Base-by-base conservation (phyloP, 2,329 filamentous ascomycete genomes). In the Neophaeococcomyces mojaviensis region DNA sequence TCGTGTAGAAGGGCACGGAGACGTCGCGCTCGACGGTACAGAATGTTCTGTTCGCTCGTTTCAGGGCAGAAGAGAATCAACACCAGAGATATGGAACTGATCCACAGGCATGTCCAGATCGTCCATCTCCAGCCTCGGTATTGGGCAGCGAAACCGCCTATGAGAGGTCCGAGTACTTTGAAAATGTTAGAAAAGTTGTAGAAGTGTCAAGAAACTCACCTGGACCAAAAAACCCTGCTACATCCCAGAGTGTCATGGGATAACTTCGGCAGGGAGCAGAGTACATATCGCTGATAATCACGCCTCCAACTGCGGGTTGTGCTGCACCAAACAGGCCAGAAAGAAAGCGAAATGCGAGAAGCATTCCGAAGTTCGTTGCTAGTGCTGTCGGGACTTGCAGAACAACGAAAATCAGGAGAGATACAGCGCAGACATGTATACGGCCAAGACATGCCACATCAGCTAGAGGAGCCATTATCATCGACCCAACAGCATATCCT, bases 331-430 rank as follows among this genome's bases (percentile, higher is more conserved):
- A 66, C 53, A 77, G 73, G 0, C 73, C 74, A 0, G 69, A 70
- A 0, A 78, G 49, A 54, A 76, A 77, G 5, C 74, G 68, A 33
- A 78, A 69, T 2, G 66, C 70, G 0, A 79, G 59, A 0, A 79
- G 60, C 61, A 74, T 74, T 4, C 68, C 70, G 38, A 78, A 69
- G 50, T 76, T 77, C 31, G 61, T 62, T 0, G 71, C 68, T n/a
- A 71, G 62, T 2, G 69, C 65, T 3, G 69, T 68, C 1, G 65
- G 68, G 7, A 76, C 63, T 35, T 74, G 65, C 39, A 79, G 61
- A 30, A 73, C 64, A 30, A 73, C 66, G 56, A 77, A 77, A 4
- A 73, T 53, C 2, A 65, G 55, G 4, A 76, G 61, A 0, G 72
- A 76, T 2, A 60, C 58, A 13, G 75, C 62, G 55, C 77, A 77